Evolutionary conservation across 1,284 basidiomycete species (phyloP).

Genomic region (Coriolopsis trogii): DNA sequence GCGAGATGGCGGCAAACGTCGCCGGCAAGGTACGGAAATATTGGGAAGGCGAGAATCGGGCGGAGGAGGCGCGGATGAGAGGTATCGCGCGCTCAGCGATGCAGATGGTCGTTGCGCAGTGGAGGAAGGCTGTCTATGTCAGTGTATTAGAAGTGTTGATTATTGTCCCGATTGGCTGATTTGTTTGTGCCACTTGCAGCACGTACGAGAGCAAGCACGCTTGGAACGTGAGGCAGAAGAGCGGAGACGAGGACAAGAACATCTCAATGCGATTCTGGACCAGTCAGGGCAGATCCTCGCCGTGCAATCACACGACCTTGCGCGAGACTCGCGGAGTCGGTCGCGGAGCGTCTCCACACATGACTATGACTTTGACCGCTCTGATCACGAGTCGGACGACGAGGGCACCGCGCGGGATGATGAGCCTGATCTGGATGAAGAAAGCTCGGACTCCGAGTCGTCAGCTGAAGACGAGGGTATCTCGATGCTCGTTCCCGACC

Average conservation of each 20-base stretch:
- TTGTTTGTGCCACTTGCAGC: conserved; percentile 40
- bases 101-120: conserved; percentile 76
- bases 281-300: conserved; percentile 89
- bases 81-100: conserved; percentile 73
- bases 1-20: conserved; percentile 57
- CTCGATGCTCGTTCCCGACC: conserved; percentile 15
- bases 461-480: conserved; percentile 14
- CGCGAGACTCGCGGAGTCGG: conserved; percentile 51
- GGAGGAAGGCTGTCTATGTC: conserved; percentile 90
- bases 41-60: conserved; percentile 71
- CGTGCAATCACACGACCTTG: conserved; percentile 79
- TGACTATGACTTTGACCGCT: conserved; percentile 1
- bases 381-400: conserved; percentile 18
- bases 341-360: conserved; percentile 53
- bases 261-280: conserved; percentile 89
- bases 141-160: conserved; percentile 35
- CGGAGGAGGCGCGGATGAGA: conserved; percentile 72
- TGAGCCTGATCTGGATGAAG: not conserved
- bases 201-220: conserved; percentile 74
- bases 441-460: conserved; percentile 7
- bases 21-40: conserved; percentile 75
- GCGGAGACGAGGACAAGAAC: conserved; percentile 74
- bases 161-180: conserved; percentile 1
- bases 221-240: conserved; percentile 63
- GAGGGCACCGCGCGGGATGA: too few relatives aligned